Evolutionary conservation across 148 eudicot genomes (phyloP).

Genomic region (Diospyros kaki): DNA sequence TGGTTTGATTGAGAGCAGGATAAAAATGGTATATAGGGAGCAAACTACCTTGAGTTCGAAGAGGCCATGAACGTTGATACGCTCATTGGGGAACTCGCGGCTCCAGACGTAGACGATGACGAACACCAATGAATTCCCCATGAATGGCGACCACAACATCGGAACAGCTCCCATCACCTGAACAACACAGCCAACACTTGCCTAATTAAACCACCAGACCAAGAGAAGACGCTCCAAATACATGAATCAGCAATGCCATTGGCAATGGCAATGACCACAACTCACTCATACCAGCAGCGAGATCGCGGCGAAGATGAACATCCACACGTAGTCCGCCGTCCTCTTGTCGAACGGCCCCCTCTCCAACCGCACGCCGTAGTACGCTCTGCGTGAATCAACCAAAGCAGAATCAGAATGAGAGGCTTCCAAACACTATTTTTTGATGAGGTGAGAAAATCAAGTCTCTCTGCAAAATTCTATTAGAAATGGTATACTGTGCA

Average conservation of each 20-base stretch:
- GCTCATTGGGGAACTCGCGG: constrained; percentile 36
- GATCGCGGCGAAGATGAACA: constrained; percentile 37
- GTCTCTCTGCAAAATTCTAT: too few species aligned
- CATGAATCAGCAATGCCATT: too few species aligned
- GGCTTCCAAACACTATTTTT: too few species aligned
- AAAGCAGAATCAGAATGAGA: neutral
- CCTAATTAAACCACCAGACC: too few species aligned
- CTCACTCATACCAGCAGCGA: constrained; percentile 27
- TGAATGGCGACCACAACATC: constrained; percentile 17
- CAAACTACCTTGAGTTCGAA: constrained; percentile 29
- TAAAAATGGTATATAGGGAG: neutral
- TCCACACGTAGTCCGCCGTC: constrained; percentile 44
- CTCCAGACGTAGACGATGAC: constrained; percentile 38
- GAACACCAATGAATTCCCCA: constrained; percentile 37
- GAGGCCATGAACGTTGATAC: constrained; percentile 32
- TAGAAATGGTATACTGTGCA: too few species aligned
- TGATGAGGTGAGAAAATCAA: too few species aligned
- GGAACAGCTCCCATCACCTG: constrained; percentile 32
- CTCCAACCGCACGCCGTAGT: constrained; percentile 32
- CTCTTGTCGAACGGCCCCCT: constrained; percentile 44
- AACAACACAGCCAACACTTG: neutral
- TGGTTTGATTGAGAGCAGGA: too few species aligned
- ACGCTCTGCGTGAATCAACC: constrained; percentile 15
- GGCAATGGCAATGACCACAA: too few species aligned
- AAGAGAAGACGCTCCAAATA: too few species aligned